A percentile compares a stretch with the other conserved stretches of the same genome.
Evolutionary conservation across 2,329 filamentous ascomycete species (phyloP).

Genomic region (Periconia sp.): DNA sequence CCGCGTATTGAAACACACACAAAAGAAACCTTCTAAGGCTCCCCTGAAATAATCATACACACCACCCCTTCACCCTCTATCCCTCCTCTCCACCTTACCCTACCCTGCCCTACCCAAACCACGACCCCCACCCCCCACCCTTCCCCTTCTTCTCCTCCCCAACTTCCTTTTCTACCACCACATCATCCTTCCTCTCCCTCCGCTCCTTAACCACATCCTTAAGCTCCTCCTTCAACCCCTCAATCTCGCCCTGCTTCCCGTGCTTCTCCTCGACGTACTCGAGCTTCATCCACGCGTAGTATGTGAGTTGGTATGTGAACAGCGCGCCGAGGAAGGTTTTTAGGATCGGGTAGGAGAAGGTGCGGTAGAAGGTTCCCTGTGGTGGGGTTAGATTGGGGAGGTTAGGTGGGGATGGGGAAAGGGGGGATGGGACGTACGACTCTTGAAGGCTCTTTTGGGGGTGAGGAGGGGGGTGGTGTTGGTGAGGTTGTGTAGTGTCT

Average conservation of each 20-base stretch:
- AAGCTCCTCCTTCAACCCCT: constrained; percentile 24
- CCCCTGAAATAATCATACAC: not conserved
- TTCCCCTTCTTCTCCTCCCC: constrained; percentile 13
- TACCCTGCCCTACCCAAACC: not conserved
- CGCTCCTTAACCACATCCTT: constrained; percentile 20
- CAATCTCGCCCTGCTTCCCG: constrained; percentile 45
- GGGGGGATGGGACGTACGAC: constrained; percentile 17
- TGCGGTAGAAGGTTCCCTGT: constrained; percentile 71
- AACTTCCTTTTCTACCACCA: constrained; percentile 9
- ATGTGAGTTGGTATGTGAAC: constrained; percentile 76
- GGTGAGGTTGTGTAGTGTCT: not conserved
- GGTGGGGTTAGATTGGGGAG: constrained; percentile 9
- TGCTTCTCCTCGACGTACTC: constrained; percentile 69
- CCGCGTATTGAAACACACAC: no score
- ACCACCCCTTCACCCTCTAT: not conserved
- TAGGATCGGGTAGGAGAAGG: constrained; percentile 70
- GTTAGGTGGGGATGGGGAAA: not conserved
- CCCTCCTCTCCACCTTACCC: not conserved
- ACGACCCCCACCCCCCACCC: not conserved
- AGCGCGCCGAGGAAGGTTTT: constrained; percentile 76
- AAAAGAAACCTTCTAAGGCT: no score
- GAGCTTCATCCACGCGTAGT: constrained; percentile 73
- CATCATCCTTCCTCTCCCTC: constrained; percentile 12
- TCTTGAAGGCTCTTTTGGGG: constrained; percentile 21
- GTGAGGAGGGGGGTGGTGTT: constrained; percentile 13